Evolutionary conservation across 805 yeast genomes (phyloP).

Genomic region (Ogataea nakhonphanomensis): DNA sequence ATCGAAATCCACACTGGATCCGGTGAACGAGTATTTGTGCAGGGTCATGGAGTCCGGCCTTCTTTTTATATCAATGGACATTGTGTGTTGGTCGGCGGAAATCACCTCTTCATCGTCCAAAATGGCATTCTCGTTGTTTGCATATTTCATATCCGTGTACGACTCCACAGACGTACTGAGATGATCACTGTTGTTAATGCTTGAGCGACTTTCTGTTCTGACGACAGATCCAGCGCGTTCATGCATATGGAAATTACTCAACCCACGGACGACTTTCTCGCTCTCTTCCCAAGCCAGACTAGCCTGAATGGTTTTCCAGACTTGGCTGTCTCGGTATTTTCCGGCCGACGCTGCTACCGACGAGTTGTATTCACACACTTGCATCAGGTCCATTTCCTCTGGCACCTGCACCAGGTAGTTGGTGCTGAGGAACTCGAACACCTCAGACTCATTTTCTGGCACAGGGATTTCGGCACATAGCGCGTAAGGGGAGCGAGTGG

Average conservation of each 20-base stretch:
- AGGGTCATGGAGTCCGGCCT: conserved; percentile 12
- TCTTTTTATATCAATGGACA: conserved; percentile 21
- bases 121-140: conserved; percentile 23
- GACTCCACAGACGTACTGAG: conserved; percentile 22
- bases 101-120: conserved; percentile 24
- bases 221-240: conserved; percentile 15
- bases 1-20: conserved; percentile 34
- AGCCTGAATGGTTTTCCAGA: conserved; percentile 58
- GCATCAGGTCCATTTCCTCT: conserved; percentile 46
- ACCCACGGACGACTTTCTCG: conserved; percentile 16
- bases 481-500: conserved; percentile 29
- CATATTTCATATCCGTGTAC: not conserved
- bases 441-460: conserved; percentile 39
- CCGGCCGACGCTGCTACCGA: conserved; percentile 50
- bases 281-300: conserved; percentile 38
- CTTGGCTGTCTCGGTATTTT: conserved; percentile 53
- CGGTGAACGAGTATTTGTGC: conserved; percentile 32
- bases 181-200: conserved; percentile 21
- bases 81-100: conserved; percentile 2
- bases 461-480: conserved; percentile 43
- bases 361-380: conserved; percentile 58
- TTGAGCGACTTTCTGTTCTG: conserved; percentile 22
- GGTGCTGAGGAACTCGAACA: conserved; percentile 46
- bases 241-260: conserved; percentile 8
- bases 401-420: conserved; percentile 47